Evolutionary conservation across 805 yeast genomes (phyloP), one percentile per base, ranked within the genome.

Genomic region (Sungouiozyma intestinalis): DNA sequence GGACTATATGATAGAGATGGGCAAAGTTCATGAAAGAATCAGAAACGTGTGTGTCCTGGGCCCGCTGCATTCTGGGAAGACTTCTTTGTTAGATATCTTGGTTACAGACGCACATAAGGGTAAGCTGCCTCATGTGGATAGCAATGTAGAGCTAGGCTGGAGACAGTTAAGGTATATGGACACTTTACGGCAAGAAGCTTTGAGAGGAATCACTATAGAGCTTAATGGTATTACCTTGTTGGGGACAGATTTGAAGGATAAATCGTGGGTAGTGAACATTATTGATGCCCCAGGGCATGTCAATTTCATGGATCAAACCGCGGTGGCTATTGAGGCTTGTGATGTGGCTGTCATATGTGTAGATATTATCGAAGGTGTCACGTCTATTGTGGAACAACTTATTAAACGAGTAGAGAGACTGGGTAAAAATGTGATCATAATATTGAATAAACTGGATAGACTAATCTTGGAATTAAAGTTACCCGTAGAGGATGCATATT

Each of bases 241-340:
- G 5, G 58, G 81, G 14, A 74, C 72, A 0, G 76, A 76, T 53
- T 47, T 74, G 21, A 62, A 62, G 14, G 73, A 68, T 1, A 75
- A 73, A 46, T 79, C 94, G 0, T 61, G 65, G 15, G 74, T 76
- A 0, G 52, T 79, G 16, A 85, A 82, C 53, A 47, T 88, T 1
- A 49, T 86, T 1, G 99, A 94, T 53, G 68, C 95, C 0, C 99
- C 99, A 0, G 99, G 99, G 0, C 97, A 92, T 60, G 73, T 75
- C 0, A 80, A 86, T 54, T 92, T 92, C 54, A 63, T 69, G 21
- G 96, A 86, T 55, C 97, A 92, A 50, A 63, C 76, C 3, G 69
- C 76, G 0, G 70, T 74, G 0, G 72, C 83, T 0, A 58, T 79
- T 8, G 59, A 74, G 17, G 66, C 79, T 0, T 72, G 73, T 0